phyloP scores from a whole-genome alignment of 192 early-diverging fungal genomes.

The Chytriomyces confervae region DNA sequence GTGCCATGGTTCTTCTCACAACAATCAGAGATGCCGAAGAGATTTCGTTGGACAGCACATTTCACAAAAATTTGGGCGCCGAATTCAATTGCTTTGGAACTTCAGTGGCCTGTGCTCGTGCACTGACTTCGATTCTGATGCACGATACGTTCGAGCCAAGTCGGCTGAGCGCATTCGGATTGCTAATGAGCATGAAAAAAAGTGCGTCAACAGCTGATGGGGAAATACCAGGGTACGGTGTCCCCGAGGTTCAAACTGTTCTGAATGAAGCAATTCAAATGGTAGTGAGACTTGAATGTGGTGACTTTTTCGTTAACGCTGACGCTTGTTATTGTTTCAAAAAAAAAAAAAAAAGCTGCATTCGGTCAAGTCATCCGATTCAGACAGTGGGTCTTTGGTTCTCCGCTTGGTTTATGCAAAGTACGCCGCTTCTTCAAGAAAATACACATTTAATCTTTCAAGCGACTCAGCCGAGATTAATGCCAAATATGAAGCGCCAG shows the following conservation, averaged over 20 bases:
- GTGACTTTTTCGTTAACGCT: background rate
- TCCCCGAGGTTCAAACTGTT: conserved; percentile 55
- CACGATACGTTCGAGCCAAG: conserved; percentile 75
- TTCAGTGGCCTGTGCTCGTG: conserved; percentile 4
- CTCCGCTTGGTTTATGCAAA: conserved; percentile 79
- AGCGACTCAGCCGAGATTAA: background rate
- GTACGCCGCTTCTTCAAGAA: conserved; percentile 60
- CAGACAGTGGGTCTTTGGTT: conserved; percentile 82
- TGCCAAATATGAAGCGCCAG: background rate
- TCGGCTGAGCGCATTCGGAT: conserved; percentile 70
- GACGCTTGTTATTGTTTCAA: conserved; percentile 49
- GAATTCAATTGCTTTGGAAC: conserved; percentile 14
- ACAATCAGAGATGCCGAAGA: conserved; percentile 46
- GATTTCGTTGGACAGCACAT: conserved; percentile 36
- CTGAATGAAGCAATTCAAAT: conserved; percentile 66
- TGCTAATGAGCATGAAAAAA: conserved; percentile 69
- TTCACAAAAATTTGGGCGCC: conserved; percentile 4
- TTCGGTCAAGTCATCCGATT: conserved; percentile 65
- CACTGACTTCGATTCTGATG: conserved; percentile 33
- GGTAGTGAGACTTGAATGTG: conserved; percentile 53
- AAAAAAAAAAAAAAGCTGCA: background rate
- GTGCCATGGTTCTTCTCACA: conserved; percentile 60
- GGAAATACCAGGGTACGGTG: conserved; percentile 60
- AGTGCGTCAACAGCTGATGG: conserved; percentile 35
- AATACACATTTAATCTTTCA: background rate